phyloP scores from a whole-genome alignment of 2,329 filamentous ascomycete genomes.

The Beauveria pseudobassiana region DNA sequence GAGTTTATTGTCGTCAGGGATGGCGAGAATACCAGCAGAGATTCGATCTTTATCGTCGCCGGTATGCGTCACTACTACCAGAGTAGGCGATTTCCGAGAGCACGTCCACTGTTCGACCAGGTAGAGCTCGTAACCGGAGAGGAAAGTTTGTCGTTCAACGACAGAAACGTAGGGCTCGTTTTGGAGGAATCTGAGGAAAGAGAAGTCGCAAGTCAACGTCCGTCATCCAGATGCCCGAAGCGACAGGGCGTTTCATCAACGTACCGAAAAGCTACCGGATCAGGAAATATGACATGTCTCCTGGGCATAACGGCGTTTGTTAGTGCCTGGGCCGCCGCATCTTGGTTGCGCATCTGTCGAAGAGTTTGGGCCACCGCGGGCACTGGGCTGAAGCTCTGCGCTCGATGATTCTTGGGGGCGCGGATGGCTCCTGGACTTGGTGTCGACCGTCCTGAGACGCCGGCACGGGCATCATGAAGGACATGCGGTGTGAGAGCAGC shows the following conservation, averaged over 20 bases:
- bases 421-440: slow-evolving; percentile 21
- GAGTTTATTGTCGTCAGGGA: slow-evolving; percentile 68
- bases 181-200: slow-evolving; percentile 60
- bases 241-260: background rate
- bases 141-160: slow-evolving; percentile 59
- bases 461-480: slow-evolving; percentile 29
- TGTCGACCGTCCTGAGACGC: slow-evolving; percentile 19
- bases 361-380: slow-evolving; percentile 16
- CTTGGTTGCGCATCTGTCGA: slow-evolving; percentile 14
- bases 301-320: slow-evolving; percentile 22
- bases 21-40: slow-evolving; percentile 70
- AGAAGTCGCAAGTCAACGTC: background rate
- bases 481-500: slow-evolving; percentile 29
- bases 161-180: slow-evolving; percentile 72
- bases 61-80: slow-evolving; percentile 88
- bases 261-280: slow-evolving; percentile 50
- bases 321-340: slow-evolving; percentile 16
- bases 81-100: slow-evolving; percentile 81
- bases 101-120: slow-evolving; percentile 97
- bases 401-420: slow-evolving; percentile 15
- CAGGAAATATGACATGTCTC: slow-evolving; percentile 48
- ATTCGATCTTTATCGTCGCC: slow-evolving; percentile 74
- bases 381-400: slow-evolving; percentile 18
- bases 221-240: no score
- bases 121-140: slow-evolving; percentile 86